Evolutionary conservation across 1,284 basidiomycete species (phyloP), one percentile per base, ranked within the genome.

Genomic region (Rhodotorula sp.): DNA sequence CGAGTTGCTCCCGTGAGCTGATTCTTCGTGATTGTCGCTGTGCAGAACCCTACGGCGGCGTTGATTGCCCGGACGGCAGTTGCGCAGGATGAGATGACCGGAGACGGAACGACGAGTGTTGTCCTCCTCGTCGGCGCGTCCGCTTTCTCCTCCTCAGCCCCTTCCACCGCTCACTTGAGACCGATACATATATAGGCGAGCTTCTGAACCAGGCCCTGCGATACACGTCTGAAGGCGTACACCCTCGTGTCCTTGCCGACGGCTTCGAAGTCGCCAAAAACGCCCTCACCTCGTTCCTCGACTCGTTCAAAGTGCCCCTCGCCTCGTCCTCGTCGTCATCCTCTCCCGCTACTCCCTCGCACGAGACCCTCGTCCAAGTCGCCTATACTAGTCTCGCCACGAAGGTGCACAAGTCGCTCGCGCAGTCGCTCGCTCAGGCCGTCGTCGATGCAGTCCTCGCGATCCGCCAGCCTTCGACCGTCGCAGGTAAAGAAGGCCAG

Each of bases 11-110:
- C 54, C 46, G 24, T 22, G 52, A 36, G 15, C 57, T 59, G 44
- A 29, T 29, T 11, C 32, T 15, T 34, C 32, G 81, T 54, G 46
- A 24, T 34, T 34, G 8, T 19, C 13, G 20, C 20, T 7, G 39
- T 27, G 44, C 77, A 86, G 83, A 99, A 99, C 81, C 96, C 96
- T 27, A 99, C 96, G 17, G 96, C 96, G 17, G 94, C 96, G 53
- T 97, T 99, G 93, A 95, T 99, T 79, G 96, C 96, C 52, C 88
- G 94, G 67, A 98, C 95, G 52, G 95, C 95, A 46, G 94, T 98
- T 24, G 95, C 95, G 1, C 95, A 99, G 82, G 95, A 99, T 78
- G 96, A 99, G 81, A 94, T 98, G 85, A 94, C 95, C 64, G 96
- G 96, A 70, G 96, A 99, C 81, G 96, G 96, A 61, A 99, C 96